Base-by-base conservation (phyloP, 1,139 yeast genomes). In the Geotrichum aggregatum region DNA sequence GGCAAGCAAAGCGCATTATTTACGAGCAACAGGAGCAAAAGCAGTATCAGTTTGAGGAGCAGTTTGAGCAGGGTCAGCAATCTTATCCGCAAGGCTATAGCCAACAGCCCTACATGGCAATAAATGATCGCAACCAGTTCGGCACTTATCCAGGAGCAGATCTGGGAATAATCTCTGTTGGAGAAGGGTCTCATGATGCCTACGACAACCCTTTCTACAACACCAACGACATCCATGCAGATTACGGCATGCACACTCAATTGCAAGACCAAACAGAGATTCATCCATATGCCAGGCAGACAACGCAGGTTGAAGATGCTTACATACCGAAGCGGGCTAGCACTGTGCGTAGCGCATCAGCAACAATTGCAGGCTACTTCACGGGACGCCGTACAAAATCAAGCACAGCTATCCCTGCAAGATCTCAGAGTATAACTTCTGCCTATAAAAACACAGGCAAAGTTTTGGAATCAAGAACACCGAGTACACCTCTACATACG, bases 1-100 rank as follows among this genome's bases (percentile, higher is more conserved):
- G 68, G 68, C 61, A 58, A 24, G 66, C 64, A 55, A 65, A 65
- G 54, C 58, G 63, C 13, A 57, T 58, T 7, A 47, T 52, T 41
- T 61, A 56, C 38, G 64, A 61, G 33, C 58, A 56, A 21, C 50
- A 46, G 11, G 54, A 50, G 22, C 43, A 46, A 16, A 11, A 39
- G 42, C 42, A 39, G 30, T 8, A 24, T 5, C 28, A 24, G 28
- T 39, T 46, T 21, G 47, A 46, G 38, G 47, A 24, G 28, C 28
- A 24, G 28, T 39, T 46, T 21, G 47, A 46, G 38, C 50, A 46
- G 28, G 35, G 24, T 14, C 45, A 50, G 14, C 40, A 22, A 18
- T 28, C 35, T 21, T 47, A 44, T 30, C 40, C 40, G 11, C 39
- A 22, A 13, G 22, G 11, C 3, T 18, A 33, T 18, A 16, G 26